These are phyloP conservation scores for Bruguiera parviflora DNA, from an alignment of 345 rosid species.

Conservation along the genomic window DNA sequence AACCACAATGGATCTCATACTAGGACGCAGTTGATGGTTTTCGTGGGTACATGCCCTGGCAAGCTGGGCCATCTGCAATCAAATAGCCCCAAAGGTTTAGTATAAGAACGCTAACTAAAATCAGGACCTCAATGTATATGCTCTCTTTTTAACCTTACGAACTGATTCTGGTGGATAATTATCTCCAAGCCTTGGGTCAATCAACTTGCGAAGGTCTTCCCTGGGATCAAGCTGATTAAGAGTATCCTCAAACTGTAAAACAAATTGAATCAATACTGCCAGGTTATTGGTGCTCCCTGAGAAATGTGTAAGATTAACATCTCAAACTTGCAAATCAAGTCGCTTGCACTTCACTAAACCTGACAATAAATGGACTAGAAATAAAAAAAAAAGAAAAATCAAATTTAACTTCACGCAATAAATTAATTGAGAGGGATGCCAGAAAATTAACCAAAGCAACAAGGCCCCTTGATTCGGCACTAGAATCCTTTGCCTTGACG, in stretches of 20 bases:
- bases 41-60: conserved; percentile 89
- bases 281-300: background rate
- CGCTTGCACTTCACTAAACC: background rate
- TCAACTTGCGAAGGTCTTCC: conserved; percentile 53
- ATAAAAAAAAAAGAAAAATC: background rate
- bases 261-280: background rate
- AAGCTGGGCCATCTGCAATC: conserved; percentile 79
- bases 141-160: conserved; percentile 46
- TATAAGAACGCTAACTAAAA: background rate
- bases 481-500: conserved; percentile 50
- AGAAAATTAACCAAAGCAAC: conserved; percentile 70
- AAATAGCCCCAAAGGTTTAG: background rate
- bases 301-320: background rate
- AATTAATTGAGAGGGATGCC: background rate
- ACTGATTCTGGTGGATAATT: conserved; percentile 67
- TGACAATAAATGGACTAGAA: background rate
- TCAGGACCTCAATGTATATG: background rate
- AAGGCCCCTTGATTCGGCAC: conserved; percentile 72
- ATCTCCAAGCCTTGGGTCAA: conserved; percentile 77
- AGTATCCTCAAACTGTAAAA: conserved; percentile 65
- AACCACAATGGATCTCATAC: conserved; percentile 89
- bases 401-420: background rate
- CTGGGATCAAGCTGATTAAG: conserved; percentile 54
- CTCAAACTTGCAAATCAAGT: background rate
- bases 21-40: conserved; percentile 72